Base-by-base conservation (phyloP, 2,329 filamentous ascomycete genomes). In the Microsporum canis region DNA sequence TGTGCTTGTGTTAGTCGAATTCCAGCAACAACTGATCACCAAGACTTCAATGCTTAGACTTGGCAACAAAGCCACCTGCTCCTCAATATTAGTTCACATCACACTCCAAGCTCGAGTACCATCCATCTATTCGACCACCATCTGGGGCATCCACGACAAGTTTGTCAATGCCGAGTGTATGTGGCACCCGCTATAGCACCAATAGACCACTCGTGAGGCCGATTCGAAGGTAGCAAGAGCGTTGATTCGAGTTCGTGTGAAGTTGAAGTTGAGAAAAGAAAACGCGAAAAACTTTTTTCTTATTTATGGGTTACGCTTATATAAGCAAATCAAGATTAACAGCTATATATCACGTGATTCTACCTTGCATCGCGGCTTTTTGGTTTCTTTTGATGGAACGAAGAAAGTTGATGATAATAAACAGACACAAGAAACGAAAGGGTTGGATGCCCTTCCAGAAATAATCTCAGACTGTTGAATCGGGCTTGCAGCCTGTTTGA, bases 1-100 rank as follows among this genome's bases (percentile, higher is more conserved):
- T 92, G 72, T 89, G 88, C 71, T 86, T 91, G 96, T 76, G 33
- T 85, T 84, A 51, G 77, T 74, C 1, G 96, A 80, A 73, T 96
- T 91, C 3, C 83, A 80, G 63, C 82, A 80, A 63, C 82, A 82
- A 70, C 96, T 92, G 64, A 90, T 79, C 3, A 77, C 77, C 53
- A 82, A 72, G 33, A 95, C 79, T 5, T 77, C 71, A 17, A 80
- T 12, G 31, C n/a, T 17, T 14, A 55, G 51, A 14, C 14, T 31
- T 5, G 49, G 6, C n/a, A n/a, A n/a, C 7, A 34, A 53, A 10
- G 3, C 45, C 6, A 23, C 5, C 45, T 31, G 23, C n/a, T 29
- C 7, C 27, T 51, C 17, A 12, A 23, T 23, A 23, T 23, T 23
- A 23, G 17, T 23, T 23, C 17, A 23, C 17, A 23, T 23, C 17